These are phyloP conservation scores for Lonicera japonica DNA, from an alignment of 129 eudicot species.

Conservation along the genomic window DNA sequence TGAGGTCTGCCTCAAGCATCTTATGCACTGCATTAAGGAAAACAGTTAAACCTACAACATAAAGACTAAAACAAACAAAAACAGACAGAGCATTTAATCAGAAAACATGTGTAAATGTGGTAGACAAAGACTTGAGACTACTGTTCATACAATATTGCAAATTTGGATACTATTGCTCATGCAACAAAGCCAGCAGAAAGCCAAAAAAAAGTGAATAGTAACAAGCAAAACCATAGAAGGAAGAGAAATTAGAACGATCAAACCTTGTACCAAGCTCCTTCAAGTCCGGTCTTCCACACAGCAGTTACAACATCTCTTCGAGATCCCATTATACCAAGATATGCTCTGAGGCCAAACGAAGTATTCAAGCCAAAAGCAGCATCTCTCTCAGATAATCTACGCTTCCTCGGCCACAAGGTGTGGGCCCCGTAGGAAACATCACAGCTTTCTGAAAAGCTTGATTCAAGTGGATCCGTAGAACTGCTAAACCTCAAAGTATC, in stretches of 20 bases:
- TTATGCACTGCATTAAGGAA: conserved; percentile 69
- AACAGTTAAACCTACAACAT: neutral
- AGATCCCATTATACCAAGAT: conserved; percentile 98
- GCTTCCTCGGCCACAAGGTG: conserved; percentile 89
- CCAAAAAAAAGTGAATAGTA: neutral
- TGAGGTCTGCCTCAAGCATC: conserved; percentile 93
- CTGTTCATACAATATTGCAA: neutral
- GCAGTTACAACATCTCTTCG: conserved; percentile 94
- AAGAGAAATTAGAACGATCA: neutral
- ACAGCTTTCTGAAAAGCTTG: conserved; percentile 35
- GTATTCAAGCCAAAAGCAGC: conserved; percentile 95
- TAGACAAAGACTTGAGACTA: neutral
- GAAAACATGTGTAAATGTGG: neutral
- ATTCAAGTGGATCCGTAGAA: conserved; percentile 42
- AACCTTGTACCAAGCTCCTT: conserved; percentile 99
- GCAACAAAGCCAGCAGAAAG: neutral
- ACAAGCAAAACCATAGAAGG: neutral
- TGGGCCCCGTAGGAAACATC: conserved; percentile 57
- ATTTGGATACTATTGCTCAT: neutral
- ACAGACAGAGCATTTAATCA: neutral
- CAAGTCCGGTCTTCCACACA: conserved; percentile 96
- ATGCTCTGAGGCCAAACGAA: conserved; percentile 89
- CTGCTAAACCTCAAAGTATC: conserved; percentile 45
- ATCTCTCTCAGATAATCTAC: conserved; percentile 95
- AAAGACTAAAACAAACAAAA: neutral